Percentiles rank a stretch among this genome's conserved stretches.
phyloP scores from a whole-genome alignment of 768 basidiomycete species.

The Lentinula sp. region DNA sequence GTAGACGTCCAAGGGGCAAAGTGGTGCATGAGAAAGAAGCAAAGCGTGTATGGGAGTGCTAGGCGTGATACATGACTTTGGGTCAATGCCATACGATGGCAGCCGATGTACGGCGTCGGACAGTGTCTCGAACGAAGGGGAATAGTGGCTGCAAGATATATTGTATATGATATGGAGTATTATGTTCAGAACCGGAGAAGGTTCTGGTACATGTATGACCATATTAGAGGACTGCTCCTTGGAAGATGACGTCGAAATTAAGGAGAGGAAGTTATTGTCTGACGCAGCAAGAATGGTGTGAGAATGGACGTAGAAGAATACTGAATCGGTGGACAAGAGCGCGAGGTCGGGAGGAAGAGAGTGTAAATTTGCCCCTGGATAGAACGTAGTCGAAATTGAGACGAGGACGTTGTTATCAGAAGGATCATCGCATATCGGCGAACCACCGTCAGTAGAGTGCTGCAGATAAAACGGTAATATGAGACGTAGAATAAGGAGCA shows the following conservation, averaged over 20 bases:
- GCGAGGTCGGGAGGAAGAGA: slow-evolving; percentile 55
- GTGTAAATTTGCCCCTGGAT: slow-evolving; percentile 48
- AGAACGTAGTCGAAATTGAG: slow-evolving; percentile 81
- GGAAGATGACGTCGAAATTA: slow-evolving; percentile 40
- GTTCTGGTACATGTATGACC: slow-evolving; percentile 55
- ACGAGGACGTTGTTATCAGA: slow-evolving; percentile 39
- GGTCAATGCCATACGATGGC: slow-evolving; percentile 52
- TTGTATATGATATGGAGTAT: slow-evolving; percentile 70
- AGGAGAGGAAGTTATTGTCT: slow-evolving; percentile 54
- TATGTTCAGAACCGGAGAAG: slow-evolving; percentile 61
- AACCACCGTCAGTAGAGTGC: slow-evolving; percentile 38
- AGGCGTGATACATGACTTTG: slow-evolving; percentile 40
- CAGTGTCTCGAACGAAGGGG: slow-evolving; percentile 58
- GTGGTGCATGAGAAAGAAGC: slow-evolving; percentile 62
- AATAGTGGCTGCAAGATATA: slow-evolving; percentile 69
- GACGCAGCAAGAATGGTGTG: slow-evolving; percentile 54
- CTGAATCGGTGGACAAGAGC: slow-evolving; percentile 66
- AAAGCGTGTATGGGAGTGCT: slow-evolving; percentile 50
- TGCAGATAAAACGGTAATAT: slow-evolving; percentile 13
- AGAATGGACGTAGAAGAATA: slow-evolving; percentile 80
- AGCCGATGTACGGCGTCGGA: slow-evolving; percentile 51
- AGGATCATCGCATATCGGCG: slow-evolving; percentile 32
- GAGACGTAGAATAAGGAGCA: not conserved
- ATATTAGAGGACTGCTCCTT: slow-evolving; percentile 38
- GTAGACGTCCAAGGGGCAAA: slow-evolving; percentile 68